phyloP scores from a whole-genome alignment of 495 filamentous ascomycete genomes.

The Cudoniella acicularis region DNA sequence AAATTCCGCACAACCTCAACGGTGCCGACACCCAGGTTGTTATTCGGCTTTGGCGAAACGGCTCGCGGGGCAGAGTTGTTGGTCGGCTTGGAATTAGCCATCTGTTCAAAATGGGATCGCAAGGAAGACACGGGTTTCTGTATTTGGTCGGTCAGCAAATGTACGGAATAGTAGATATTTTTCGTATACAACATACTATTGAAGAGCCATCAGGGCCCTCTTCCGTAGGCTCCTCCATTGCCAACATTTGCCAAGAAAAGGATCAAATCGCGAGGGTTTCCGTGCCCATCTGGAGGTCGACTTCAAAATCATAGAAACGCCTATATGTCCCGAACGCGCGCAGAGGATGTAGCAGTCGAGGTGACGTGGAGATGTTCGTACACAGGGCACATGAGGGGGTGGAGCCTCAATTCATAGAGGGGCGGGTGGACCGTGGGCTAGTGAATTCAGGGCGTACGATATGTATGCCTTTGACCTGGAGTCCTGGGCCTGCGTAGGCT shows the following conservation, averaged over 20 bases:
- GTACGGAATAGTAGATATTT: not conserved
- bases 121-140: slow-evolving; percentile 86
- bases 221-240: slow-evolving; percentile 25
- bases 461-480: too few species aligned
- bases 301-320: slow-evolving; percentile 15
- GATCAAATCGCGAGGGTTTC: slow-evolving; percentile 4
- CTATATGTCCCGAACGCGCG: not conserved
- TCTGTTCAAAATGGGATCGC: slow-evolving; percentile 87
- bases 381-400: not conserved
- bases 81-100: slow-evolving; percentile 51
- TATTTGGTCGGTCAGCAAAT: slow-evolving; percentile 23
- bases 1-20: not conserved
- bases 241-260: slow-evolving; percentile 5
- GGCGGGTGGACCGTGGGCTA: too few species aligned
- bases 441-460: too few species aligned
- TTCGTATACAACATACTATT: slow-evolving; percentile 41
- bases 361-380: not conserved
- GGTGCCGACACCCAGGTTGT: not conserved
- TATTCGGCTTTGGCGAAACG: slow-evolving; percentile 28
- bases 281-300: slow-evolving; percentile 13
- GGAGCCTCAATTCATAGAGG: not conserved
- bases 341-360: not conserved
- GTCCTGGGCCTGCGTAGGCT: not conserved
- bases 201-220: slow-evolving; percentile 54
- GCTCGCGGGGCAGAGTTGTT: slow-evolving; percentile 29